Conservation (phyloP, 768 basidiomycete genomes). For the Tulasnella sp. region DNA sequence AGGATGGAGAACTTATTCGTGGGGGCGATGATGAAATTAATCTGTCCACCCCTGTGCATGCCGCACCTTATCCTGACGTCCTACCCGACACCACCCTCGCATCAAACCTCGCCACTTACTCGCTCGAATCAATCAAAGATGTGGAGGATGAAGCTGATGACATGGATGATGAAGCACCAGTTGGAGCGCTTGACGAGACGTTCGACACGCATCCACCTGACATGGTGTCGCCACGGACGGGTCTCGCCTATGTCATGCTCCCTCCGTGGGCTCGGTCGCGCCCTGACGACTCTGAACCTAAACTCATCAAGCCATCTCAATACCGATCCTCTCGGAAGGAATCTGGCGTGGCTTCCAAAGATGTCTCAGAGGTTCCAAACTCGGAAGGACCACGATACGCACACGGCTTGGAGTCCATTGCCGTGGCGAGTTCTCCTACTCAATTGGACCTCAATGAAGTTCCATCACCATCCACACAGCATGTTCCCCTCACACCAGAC, state of each 20-base stretch:
- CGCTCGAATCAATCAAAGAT: constrained; percentile 22
- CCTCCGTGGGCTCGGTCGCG: constrained; percentile 19
- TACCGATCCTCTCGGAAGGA: background rate
- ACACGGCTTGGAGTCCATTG: background rate
- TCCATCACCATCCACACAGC: constrained; percentile 4
- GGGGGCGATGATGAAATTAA: constrained; percentile 6
- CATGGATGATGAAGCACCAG: background rate
- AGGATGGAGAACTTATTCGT: background rate
- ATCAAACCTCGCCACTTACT: constrained; percentile 7
- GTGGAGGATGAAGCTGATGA: constrained; percentile 12
- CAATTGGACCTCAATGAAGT: constrained; percentile 7
- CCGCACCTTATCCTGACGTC: constrained; percentile 13
- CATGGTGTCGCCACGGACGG: constrained; percentile 32
- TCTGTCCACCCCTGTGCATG: background rate
- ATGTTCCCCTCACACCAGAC: background rate
- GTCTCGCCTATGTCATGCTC: constrained; percentile 25
- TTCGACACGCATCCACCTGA: constrained; percentile 35
- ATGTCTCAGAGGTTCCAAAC: background rate
- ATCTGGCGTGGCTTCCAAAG: background rate
- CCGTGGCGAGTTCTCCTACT: constrained; percentile 1
- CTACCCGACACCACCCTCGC: constrained; percentile 20
- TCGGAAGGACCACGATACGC: background rate
- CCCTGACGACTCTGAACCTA: background rate
- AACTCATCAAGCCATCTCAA: background rate
- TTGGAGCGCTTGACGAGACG: background rate